These are phyloP conservation scores for Kondoa malvinella DNA, from an alignment of 768 basidiomycete species.

Conservation along the genomic window DNA sequence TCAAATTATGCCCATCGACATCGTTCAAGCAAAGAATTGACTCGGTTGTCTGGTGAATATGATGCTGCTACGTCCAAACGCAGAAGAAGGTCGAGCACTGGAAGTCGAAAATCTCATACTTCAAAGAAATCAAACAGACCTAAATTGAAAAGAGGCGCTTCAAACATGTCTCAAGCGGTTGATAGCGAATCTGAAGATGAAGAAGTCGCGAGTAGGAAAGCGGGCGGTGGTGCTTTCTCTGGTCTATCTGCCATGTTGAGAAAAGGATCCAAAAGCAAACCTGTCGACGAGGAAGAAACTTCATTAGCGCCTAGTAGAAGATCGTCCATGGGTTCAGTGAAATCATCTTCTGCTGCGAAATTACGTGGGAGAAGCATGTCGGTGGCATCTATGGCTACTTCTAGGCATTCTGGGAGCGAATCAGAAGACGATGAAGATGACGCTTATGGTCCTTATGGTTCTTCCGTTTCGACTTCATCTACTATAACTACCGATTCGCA, in stretches of 20 bases:
- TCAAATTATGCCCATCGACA: conserved; percentile 3
- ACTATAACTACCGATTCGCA: conserved; percentile 13
- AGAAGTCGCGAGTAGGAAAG: neutral
- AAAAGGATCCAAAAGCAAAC: neutral
- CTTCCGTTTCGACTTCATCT: conserved; percentile 14
- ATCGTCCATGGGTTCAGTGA: conserved; percentile 4
- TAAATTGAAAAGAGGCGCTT: neutral
- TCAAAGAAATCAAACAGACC: neutral
- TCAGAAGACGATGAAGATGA: conserved; percentile 22
- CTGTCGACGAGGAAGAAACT: neutral
- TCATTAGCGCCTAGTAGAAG: conserved; percentile 7
- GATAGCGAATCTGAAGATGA: neutral
- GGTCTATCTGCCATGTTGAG: neutral
- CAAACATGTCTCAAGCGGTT: neutral
- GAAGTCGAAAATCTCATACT: neutral
- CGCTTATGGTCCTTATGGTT: conserved; percentile 26
- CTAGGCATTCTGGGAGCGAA: conserved; percentile 7
- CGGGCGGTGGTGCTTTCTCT: neutral
- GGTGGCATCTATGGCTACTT: conserved; percentile 3
- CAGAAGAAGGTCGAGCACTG: neutral
- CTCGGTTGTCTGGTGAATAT: conserved; percentile 8
- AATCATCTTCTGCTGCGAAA: conserved; percentile 4
- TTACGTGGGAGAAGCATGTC: conserved; percentile 2
- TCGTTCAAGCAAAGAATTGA: conserved; percentile 3
- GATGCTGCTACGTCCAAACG: neutral